Evolutionary conservation across 768 basidiomycete species (phyloP).

Genomic region (Phaeotremella fagi): DNA sequence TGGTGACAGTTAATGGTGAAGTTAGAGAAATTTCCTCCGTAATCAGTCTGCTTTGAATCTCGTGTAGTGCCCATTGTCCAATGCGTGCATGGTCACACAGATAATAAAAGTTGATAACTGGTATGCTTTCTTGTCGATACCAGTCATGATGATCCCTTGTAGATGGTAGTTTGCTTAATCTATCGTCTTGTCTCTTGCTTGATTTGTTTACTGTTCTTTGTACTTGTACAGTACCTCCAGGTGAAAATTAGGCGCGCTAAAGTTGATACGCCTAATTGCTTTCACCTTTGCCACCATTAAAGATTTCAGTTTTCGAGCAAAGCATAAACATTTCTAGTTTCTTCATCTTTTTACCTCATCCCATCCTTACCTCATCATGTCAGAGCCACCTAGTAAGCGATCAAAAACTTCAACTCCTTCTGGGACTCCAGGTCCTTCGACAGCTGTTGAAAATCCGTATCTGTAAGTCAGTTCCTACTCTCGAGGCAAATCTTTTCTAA

Average conservation of each 20-base stretch:
- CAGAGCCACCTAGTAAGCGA: conserved; percentile 18
- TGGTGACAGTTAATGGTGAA: too few species aligned
- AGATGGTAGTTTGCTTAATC: too few species aligned
- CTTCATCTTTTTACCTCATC: not conserved
- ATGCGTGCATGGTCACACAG: too few species aligned
- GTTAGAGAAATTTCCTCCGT: too few species aligned
- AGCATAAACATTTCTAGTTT: not conserved
- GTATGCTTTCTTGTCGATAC: too few species aligned
- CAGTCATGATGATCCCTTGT: too few species aligned
- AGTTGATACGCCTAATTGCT: not conserved
- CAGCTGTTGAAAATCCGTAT: conserved; percentile 39
- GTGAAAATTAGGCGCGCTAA: not conserved
- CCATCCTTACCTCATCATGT: conserved; percentile 7
- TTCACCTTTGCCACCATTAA: not conserved
- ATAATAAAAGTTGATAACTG: too few species aligned
- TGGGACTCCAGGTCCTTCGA: conserved; percentile 13
- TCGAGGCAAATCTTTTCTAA: conserved; percentile 6
- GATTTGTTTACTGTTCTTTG: not conserved
- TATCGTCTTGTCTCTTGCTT: too few species aligned
- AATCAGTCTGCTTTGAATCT: too few species aligned
- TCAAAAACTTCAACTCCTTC: conserved; percentile 11
- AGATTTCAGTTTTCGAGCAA: too few species aligned
- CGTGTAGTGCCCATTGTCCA: too few species aligned
- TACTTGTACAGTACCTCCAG: not conserved
- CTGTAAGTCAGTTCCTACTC: conserved; percentile 19